Conservation (phyloP, 352 stramenopile species). For the Globisporangium irregulare region DNA sequence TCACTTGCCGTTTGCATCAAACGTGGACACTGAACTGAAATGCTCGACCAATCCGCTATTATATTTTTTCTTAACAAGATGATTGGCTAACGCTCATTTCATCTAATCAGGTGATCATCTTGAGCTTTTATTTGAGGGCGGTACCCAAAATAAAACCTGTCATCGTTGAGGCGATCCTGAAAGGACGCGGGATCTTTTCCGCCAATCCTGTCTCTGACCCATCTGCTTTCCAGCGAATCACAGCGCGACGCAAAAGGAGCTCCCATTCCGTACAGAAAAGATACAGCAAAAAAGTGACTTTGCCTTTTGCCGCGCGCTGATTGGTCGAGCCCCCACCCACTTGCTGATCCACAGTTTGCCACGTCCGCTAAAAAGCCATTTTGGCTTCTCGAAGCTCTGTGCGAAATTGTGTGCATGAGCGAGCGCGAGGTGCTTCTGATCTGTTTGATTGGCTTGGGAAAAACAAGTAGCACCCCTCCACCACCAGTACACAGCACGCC, state of each 20-base stretch:
- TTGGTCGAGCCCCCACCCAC: background rate
- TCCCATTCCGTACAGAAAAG: background rate
- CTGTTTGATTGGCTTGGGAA: background rate
- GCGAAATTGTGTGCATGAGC: too few relatives aligned
- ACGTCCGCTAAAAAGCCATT: background rate
- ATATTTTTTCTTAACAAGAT: too few relatives aligned
- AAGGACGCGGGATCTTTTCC: constrained; percentile 1
- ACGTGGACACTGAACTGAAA: too few relatives aligned
- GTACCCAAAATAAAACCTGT: too few relatives aligned
- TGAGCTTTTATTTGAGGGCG: too few relatives aligned
- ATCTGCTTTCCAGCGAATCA: background rate
- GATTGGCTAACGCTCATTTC: too few relatives aligned
- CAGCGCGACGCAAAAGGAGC: background rate
- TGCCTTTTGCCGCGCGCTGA: background rate
- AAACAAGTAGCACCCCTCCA: background rate
- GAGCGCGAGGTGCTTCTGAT: background rate
- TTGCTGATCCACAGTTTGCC: background rate
- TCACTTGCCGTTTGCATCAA: too few relatives aligned
- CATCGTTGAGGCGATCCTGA: background rate
- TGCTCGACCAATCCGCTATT: too few relatives aligned
- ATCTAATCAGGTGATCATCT: too few relatives aligned
- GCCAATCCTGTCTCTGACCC: background rate
- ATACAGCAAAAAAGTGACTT: background rate
- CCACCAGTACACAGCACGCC: background rate
- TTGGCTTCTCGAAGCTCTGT: background rate